Evolutionary conservation across 495 filamentous ascomycete species (phyloP).

Genomic region (Xylaria flabelliformis): DNA sequence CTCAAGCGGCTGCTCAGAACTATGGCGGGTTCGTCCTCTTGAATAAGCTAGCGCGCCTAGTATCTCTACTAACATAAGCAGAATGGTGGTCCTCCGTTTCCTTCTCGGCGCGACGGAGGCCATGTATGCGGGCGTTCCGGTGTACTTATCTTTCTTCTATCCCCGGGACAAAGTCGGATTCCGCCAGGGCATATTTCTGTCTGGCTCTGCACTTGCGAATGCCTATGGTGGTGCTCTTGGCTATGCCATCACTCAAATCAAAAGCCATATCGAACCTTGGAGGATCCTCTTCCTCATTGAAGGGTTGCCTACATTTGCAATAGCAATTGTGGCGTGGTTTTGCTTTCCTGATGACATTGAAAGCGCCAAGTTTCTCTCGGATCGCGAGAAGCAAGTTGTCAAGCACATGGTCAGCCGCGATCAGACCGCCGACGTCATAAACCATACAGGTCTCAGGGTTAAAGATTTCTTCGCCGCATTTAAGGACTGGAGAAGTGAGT

Average conservation of each 20-base stretch:
- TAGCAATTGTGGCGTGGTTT: conserved; percentile 70
- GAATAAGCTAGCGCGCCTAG: conserved; percentile 75
- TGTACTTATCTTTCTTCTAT: conserved; percentile 73
- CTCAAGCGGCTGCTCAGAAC: conserved; percentile 73
- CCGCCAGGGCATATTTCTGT: conserved; percentile 82
- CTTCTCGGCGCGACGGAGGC: conserved; percentile 32
- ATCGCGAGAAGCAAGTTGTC: conserved; percentile 37
- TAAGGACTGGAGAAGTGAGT: conserved; percentile 37
- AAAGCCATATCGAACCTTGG: conserved; percentile 72
- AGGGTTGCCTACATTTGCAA: conserved; percentile 68
- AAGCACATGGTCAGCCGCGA: conserved; percentile 30
- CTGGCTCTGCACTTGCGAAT: conserved; percentile 71
- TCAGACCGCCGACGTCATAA: conserved; percentile 36
- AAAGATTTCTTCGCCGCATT: conserved; percentile 31
- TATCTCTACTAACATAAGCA: conserved; percentile 46
- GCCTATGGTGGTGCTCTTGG: conserved; percentile 77
- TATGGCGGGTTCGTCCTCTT: conserved; percentile 75
- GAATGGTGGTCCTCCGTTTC: conserved; percentile 33
- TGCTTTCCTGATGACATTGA: conserved; percentile 57
- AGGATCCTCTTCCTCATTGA: conserved; percentile 74
- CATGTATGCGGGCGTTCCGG: conserved; percentile 41
- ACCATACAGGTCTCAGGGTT: conserved; percentile 34
- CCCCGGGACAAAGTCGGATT: conserved; percentile 77
- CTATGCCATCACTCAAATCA: conserved; percentile 73
- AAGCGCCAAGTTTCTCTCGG: conserved; percentile 39